phyloP scores from a whole-genome alignment of 306 rosid species.

The Rubus idaeus region DNA sequence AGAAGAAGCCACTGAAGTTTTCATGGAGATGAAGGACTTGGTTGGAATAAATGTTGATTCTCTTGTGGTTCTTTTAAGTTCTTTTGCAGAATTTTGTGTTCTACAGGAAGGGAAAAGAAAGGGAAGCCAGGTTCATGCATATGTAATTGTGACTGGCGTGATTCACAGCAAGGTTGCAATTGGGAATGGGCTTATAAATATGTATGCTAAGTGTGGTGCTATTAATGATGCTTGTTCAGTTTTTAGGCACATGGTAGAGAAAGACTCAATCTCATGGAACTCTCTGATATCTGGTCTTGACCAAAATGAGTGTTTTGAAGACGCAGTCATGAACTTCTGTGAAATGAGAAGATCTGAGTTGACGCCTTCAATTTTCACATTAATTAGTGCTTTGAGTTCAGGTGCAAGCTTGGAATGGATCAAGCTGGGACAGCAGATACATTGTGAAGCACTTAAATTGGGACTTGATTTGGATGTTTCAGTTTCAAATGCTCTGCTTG shows the following conservation, averaged over 20 bases:
- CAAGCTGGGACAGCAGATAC: slow-evolving; percentile 66
- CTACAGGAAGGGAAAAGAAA: slow-evolving; percentile 61
- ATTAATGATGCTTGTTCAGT: slow-evolving; percentile 58
- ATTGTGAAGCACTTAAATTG: slow-evolving; percentile 63
- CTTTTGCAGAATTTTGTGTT: slow-evolving; percentile 59
- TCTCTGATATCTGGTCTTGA: slow-evolving; percentile 83
- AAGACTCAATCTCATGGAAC: slow-evolving; percentile 81
- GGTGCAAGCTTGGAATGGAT: slow-evolving; percentile 81
- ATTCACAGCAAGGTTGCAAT: slow-evolving; percentile 40
- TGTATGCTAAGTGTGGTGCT: slow-evolving; percentile 74
- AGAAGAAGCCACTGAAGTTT: slow-evolving; percentile 73
- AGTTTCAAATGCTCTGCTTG: slow-evolving; percentile 82
- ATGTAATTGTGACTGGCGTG: slow-evolving; percentile 44
- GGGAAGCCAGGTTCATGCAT: slow-evolving; percentile 79
- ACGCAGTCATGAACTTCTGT: slow-evolving; percentile 55
- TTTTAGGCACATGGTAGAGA: slow-evolving; percentile 54
- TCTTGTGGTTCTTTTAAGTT: slow-evolving; percentile 64
- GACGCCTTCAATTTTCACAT: slow-evolving; percentile 75
- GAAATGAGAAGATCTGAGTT: slow-evolving; percentile 64
- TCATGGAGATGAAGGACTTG: slow-evolving; percentile 56
- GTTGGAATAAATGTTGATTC: slow-evolving; percentile 64
- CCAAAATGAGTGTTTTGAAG: slow-evolving; percentile 65
- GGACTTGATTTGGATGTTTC: slow-evolving; percentile 92
- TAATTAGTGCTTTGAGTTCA: slow-evolving; percentile 85
- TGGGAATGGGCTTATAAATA: slow-evolving; percentile 79